Evolutionary conservation across 768 basidiomycete species (phyloP), one percentile per base, ranked within the genome.

Genomic region (Russula lepida): DNA sequence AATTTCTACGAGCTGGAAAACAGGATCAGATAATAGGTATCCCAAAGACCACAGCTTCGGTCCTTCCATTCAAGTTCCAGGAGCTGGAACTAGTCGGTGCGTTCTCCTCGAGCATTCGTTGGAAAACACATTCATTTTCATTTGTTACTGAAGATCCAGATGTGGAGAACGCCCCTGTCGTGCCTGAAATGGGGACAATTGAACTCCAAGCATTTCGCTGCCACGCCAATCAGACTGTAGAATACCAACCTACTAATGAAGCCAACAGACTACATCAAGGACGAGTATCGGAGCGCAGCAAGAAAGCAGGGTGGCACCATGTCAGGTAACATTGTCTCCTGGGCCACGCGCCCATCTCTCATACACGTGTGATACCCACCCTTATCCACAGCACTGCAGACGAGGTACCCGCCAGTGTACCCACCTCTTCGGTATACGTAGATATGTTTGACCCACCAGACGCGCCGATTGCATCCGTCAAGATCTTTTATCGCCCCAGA

Each of bases 221-320:
- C 51, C 28, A 4, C 19, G 19, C 11, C 33, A 2, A 3, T 32
- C 21, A 6, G n/a, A n/a, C 15, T 9, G 7, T 21, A 2, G 19
- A 25, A 21, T 2, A 23, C 17, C 13, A 2, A 6, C n/a, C n/a
- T 3, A 12, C 11, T n/a, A 2, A 21, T 9, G 0, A 9, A 19
- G 2, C 3, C 0, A 5, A 48, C 1, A 46, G n/a, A 21, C 19
- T 62, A 17, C 56, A 62, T 46, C 0, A 12, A 6, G 56, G 61
- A 17, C 56, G 56, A 9, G 47, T 62, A 30, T 62, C 61, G n/a
- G 56, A 62, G 37, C 56, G 39, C 37, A 58, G 61, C 44, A 62
- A 62, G 52, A 58, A 62, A 46, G 61, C 56, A 6, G 61, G 61
- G 23, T 62, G 61, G 61, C 61, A 62, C 28, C 61, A 62, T 27